Evolutionary conservation across 1,139 yeast species (phyloP).

Genomic region (Neolecta irregularis): DNA sequence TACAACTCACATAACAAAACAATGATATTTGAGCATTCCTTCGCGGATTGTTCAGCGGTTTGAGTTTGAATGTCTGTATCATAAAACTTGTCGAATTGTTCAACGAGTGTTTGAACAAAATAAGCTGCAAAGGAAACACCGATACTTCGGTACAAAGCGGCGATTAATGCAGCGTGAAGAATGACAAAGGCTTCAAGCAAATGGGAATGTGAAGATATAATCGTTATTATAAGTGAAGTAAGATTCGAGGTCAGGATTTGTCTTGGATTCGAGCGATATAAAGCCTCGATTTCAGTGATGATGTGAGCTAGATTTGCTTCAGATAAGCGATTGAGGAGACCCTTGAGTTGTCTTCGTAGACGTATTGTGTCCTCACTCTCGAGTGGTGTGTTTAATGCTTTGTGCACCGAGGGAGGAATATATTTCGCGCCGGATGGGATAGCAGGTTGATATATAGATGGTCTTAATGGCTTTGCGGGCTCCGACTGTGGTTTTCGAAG

Average conservation of each 20-base stretch:
- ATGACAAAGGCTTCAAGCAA: slow-evolving; percentile 65
- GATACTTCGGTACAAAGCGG: slow-evolving; percentile 55
- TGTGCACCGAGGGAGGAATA: slow-evolving; percentile 73
- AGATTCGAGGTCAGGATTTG: slow-evolving; percentile 59
- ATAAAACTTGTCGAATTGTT: slow-evolving; percentile 33
- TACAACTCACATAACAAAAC: slow-evolving; percentile 64
- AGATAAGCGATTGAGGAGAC: slow-evolving; percentile 62
- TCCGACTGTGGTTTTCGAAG: too few species aligned
- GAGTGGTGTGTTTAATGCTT: slow-evolving; percentile 15
- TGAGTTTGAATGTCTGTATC: slow-evolving; percentile 5
- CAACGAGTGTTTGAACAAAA: slow-evolving; percentile 65
- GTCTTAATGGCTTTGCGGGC: too few species aligned
- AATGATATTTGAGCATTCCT: slow-evolving; percentile 54
- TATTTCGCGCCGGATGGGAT: too few species aligned
- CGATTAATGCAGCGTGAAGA: slow-evolving; percentile 62
- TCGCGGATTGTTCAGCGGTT: slow-evolving; percentile 26
- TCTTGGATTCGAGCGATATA: slow-evolving; percentile 55
- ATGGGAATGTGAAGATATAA: slow-evolving; percentile 48
- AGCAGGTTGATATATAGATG: too few species aligned
- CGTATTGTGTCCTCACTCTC: slow-evolving; percentile 4
- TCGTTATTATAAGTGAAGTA: slow-evolving; percentile 46
- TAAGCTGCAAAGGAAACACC: slow-evolving; percentile 88
- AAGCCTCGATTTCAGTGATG: slow-evolving; percentile 47
- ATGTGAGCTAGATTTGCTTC: slow-evolving; percentile 67
- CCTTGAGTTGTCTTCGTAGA: slow-evolving; percentile 15